phyloP scores from a whole-genome alignment of 495 filamentous ascomycete species.

The Oleoguttula mirabilis region DNA sequence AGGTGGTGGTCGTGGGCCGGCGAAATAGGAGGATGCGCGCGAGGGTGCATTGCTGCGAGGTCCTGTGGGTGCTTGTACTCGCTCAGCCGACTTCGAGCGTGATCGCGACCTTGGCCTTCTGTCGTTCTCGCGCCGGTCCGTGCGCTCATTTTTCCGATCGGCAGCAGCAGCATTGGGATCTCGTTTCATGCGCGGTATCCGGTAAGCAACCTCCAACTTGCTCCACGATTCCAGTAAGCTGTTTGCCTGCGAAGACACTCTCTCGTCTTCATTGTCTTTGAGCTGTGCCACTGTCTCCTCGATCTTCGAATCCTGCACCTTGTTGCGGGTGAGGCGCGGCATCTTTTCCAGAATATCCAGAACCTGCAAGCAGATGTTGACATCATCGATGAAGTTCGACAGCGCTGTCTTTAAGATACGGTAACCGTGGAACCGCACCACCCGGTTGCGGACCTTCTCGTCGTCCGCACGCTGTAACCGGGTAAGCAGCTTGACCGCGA shows the following conservation, averaged over 20 bases:
- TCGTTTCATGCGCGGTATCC: constrained; percentile 73
- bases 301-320: constrained; percentile 93
- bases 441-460: constrained; percentile 73
- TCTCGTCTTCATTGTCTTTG: constrained; percentile 48
- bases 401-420: constrained; percentile 82
- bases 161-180: constrained; percentile 40
- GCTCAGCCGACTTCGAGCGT: constrained; percentile 40
- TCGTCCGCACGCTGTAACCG: constrained; percentile 86
- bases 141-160: constrained; percentile 53
- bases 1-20: constrained; percentile 44
- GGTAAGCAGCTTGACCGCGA: constrained; percentile 83
- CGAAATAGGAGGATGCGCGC: constrained; percentile 46
- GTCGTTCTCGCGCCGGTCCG: constrained; percentile 41
- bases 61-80: constrained; percentile 48
- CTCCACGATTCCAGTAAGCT: constrained; percentile 73
- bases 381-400: constrained; percentile 71
- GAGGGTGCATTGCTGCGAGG: constrained; percentile 54
- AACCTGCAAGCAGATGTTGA: constrained; percentile 77
- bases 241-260: constrained; percentile 58
- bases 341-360: constrained; percentile 81
- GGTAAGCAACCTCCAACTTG: constrained; percentile 80
- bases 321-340: constrained; percentile 87
- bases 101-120: constrained; percentile 43
- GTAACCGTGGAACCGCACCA: constrained; percentile 95
- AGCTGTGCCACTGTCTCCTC: constrained; percentile 69